Evolutionary conservation across 2,329 filamentous ascomycete species (phyloP).

Genomic region (Didymella exigua): DNA sequence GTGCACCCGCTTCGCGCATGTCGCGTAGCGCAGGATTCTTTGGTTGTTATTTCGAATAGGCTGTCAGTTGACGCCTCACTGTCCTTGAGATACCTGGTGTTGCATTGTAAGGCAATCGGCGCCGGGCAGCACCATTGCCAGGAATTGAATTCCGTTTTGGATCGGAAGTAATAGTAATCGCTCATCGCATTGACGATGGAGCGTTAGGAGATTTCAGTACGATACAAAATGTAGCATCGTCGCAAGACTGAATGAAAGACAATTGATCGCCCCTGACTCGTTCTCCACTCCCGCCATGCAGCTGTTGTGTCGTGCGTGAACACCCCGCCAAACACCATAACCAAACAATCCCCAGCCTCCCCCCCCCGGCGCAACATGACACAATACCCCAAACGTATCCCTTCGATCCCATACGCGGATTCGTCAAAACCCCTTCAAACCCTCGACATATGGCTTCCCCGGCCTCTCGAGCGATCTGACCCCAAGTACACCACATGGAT

Average conservation of each 20-base stretch:
- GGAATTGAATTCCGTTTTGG: conserved; percentile 16
- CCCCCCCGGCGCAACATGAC: conserved; percentile 24
- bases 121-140: conserved; percentile 29
- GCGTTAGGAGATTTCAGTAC: conserved; percentile 7
- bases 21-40: conserved; percentile 6
- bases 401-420: conserved; percentile 36
- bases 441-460: conserved; percentile 51
- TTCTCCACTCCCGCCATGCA: conserved; percentile 7
- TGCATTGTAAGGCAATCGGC: conserved; percentile 29
- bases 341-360: conserved; percentile 1
- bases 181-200: conserved; percentile 5
- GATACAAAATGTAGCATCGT: conserved; percentile 10
- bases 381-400: conserved; percentile 25
- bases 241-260: conserved; percentile 15
- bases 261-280: conserved; percentile 12
- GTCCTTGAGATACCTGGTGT: conserved; percentile 43
- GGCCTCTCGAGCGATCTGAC: conserved; percentile 30
- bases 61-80: conserved; percentile 23
- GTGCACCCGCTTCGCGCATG: conserved; percentile 24
- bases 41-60: conserved; percentile 9
- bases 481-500: conserved; percentile 39
- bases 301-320: conserved; percentile 14
- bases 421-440: conserved; percentile 47
- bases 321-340: conserved; percentile 23
- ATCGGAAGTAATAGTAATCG: conserved; percentile 23